Base-by-base conservation (phyloP, 2,329 filamentous ascomycete species). In the Talaromyces islandicus region DNA sequence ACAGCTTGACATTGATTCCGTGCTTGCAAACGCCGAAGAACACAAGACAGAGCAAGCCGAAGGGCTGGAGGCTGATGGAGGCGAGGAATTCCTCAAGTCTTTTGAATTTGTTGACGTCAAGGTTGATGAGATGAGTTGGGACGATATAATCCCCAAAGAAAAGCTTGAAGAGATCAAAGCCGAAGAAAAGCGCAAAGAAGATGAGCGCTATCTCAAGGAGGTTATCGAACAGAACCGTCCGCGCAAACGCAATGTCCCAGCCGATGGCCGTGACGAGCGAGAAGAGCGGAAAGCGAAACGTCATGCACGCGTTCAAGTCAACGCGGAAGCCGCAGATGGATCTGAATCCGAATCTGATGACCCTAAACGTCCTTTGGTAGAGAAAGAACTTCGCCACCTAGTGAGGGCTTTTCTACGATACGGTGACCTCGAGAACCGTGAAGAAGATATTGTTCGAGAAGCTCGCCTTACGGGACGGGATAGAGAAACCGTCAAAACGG, bases 91-190 rank as follows among this genome's bases (percentile, higher is more conserved):
- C 75, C 87, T 99, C 78, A 87, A 84, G 66, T 88, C 86, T 62
- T 90, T 90, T 67, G 92, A 97, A 71, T 96, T 96, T 70, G 97
- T 94, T 1, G 94, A 99, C 74, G 93, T 97, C 75, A 97, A 97
- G 77, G 90, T 97, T 25, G 90, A 80, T 62, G 84, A 97, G 65
- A 86, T 97, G 27, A 92, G 95, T 66, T 99, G 94, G 94, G 94
- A 99, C 69, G 90, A 97, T 66, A 99, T 99, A 68, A 97, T 99
- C 67, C 95, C 94, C 0, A 92, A 92, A 62, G 92, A 96, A 7
- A 88, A 96, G 69, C 83, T 99, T 19, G 92, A 92, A 17, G 88
- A 87, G 62, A 89, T 97, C 75, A 96, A 95, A 73, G 88, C 87
- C 0, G 91, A 96, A 56, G 93, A 97, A 69, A 90, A 95, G 66